phyloP scores from a whole-genome alignment of 768 basidiomycete species.

The Serendipita sp. region DNA sequence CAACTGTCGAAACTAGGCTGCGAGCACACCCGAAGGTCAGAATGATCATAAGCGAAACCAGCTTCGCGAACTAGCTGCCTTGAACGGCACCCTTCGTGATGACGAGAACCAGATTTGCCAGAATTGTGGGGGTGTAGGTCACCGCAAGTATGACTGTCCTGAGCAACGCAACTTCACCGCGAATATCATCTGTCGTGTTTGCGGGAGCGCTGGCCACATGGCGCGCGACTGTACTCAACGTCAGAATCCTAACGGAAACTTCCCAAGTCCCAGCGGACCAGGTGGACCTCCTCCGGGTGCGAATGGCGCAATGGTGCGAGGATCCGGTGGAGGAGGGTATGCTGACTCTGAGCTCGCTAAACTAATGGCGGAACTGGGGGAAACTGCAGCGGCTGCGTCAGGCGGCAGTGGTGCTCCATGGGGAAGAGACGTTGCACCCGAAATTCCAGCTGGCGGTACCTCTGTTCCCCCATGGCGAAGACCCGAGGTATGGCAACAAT shows the following conservation, averaged over 20 bases:
- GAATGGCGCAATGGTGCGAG: constrained; percentile 25
- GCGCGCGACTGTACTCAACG: constrained; percentile 93
- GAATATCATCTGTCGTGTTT: constrained; percentile 97
- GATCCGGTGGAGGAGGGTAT: not conserved
- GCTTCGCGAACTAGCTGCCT: constrained; percentile 87
- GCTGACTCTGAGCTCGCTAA: constrained; percentile 98
- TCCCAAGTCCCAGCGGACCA: constrained; percentile 11
- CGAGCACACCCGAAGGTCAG: constrained; percentile 96
- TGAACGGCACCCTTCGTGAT: constrained; percentile 97
- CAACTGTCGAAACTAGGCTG: constrained; percentile 45
- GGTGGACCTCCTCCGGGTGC: constrained; percentile 36
- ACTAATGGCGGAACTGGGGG: constrained; percentile 95
- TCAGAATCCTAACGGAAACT: constrained; percentile 54
- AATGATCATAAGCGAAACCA: constrained; percentile 99
- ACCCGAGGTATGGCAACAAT: constrained; percentile 62
- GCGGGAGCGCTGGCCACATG: constrained; percentile 98
- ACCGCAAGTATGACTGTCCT: constrained; percentile 98
- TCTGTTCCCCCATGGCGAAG: constrained; percentile 85
- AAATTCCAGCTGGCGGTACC: constrained; percentile 44
- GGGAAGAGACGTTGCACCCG: constrained; percentile 24
- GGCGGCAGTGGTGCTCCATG: constrained; percentile 30
- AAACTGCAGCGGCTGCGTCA: constrained; percentile 44
- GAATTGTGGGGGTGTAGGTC: constrained; percentile 85
- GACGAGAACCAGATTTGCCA: constrained; percentile 99
- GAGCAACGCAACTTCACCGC: constrained; percentile 97